A percentile compares a stretch with the other conserved stretches of the same genome.
Evolutionary conservation across 805 yeast genomes (phyloP).

Genomic region (Candida glaebosa): DNA sequence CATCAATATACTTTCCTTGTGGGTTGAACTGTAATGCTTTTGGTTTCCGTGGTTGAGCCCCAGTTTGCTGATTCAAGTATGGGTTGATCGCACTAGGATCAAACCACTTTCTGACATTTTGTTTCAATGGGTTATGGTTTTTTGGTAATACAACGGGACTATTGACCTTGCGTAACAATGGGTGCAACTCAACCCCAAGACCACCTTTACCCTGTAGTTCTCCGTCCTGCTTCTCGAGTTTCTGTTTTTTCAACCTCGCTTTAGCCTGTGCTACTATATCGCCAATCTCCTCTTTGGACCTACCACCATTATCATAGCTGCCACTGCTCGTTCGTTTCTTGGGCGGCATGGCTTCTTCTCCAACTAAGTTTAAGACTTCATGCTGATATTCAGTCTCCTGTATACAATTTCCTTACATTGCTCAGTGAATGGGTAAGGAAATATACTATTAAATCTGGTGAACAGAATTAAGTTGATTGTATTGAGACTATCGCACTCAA

Average conservation of each 20-base stretch:
- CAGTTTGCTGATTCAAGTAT: conserved; percentile 26
- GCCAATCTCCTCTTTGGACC: neutral
- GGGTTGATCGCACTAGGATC: conserved; percentile 37
- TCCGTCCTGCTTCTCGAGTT: neutral
- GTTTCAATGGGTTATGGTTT: conserved; percentile 28
- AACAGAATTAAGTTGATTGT: too few species aligned
- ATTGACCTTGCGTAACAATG: conserved; percentile 27
- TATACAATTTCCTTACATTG: neutral
- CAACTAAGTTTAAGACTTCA: neutral
- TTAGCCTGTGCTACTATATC: conserved; percentile 6
- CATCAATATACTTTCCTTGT: conserved; percentile 59
- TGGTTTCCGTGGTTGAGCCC: conserved; percentile 13
- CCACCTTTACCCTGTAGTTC: conserved; percentile 19
- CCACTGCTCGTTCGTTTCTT: neutral
- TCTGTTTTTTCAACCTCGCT: conserved; percentile 3
- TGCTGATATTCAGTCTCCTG: too few species aligned
- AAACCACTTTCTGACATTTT: conserved; percentile 22
- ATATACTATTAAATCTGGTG: too few species aligned
- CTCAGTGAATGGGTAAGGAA: neutral
- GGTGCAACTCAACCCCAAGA: conserved; percentile 34
- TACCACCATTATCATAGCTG: neutral
- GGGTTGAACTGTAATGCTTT: conserved; percentile 51
- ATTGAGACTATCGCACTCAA: too few species aligned
- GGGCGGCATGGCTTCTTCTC: neutral
- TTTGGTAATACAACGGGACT: conserved; percentile 21